Conservation (phyloP, 129 eudicot species). For the Helichrysum umbraculigerum region DNA sequence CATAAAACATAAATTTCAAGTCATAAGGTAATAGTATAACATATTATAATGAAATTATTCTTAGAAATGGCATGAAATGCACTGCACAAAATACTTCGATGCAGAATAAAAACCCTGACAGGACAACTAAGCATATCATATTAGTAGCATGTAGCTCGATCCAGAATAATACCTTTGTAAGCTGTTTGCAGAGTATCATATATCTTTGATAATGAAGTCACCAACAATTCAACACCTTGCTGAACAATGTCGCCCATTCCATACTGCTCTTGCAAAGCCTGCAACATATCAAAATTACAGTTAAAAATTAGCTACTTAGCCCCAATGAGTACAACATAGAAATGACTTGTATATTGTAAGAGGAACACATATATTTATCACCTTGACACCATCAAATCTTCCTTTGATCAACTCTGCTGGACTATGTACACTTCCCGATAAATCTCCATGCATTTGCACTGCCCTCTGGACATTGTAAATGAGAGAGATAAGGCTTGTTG, state of each 20-base stretch:
- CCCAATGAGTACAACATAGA: not conserved
- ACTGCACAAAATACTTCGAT: not conserved
- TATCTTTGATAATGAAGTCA: slow-evolving; percentile 52
- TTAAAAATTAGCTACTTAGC: not conserved
- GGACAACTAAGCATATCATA: not conserved
- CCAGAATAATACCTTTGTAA: slow-evolving; percentile 49
- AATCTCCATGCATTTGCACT: slow-evolving; percentile 49
- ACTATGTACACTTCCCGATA: slow-evolving; percentile 36
- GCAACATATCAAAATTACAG: slow-evolving; percentile 13
- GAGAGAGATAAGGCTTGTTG: slow-evolving; percentile 51
- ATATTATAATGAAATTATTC: too few relatives aligned
- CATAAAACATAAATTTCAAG: too few relatives aligned
- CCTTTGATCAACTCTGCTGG: slow-evolving; percentile 72
- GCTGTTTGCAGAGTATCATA: slow-evolving; percentile 51
- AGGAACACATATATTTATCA: slow-evolving; percentile 19
- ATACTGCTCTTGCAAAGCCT: slow-evolving; percentile 66
- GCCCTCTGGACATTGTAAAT: slow-evolving; percentile 49
- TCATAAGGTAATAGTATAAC: too few relatives aligned
- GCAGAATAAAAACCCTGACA: not conserved
- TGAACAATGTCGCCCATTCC: slow-evolving; percentile 55
- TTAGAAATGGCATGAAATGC: not conserved
- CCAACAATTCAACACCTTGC: slow-evolving; percentile 52
- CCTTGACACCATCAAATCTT: slow-evolving; percentile 77
- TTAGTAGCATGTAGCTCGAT: not conserved
- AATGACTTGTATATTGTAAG: not conserved